Evolutionary conservation across 257 asterid species (phyloP).

Genomic region (Solanum stenotomum): DNA sequence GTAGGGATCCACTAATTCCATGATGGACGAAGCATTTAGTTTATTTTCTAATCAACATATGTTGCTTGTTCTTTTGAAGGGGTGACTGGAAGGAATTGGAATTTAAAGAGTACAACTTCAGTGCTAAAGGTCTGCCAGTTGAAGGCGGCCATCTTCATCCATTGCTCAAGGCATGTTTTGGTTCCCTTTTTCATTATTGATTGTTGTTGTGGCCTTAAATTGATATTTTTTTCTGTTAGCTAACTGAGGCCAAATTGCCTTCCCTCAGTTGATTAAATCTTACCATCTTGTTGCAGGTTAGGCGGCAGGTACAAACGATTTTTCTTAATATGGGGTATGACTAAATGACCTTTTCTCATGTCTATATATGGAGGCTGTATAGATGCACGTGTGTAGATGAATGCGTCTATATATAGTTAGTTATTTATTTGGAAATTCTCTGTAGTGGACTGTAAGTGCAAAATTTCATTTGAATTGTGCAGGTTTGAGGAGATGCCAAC

Average conservation of each 20-base stretch:
- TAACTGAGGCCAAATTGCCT: background rate
- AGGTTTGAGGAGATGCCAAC: constrained; percentile 99
- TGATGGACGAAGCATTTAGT: background rate
- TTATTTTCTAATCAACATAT: background rate
- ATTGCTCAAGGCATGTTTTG: constrained; percentile 63
- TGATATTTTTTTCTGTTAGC: background rate
- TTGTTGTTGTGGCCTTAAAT: background rate
- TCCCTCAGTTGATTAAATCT: background rate
- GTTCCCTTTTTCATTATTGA: background rate
- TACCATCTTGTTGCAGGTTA: constrained; percentile 48
- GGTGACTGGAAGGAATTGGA: constrained; percentile 93
- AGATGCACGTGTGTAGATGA: background rate
- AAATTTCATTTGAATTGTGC: constrained; percentile 14
- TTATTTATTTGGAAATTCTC: background rate
- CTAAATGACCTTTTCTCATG: background rate
- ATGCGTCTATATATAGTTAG: background rate
- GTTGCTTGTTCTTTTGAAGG: constrained; percentile 30
- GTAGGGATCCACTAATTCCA: background rate
- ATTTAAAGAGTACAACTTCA: constrained; percentile 91
- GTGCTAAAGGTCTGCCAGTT: constrained; percentile 89
- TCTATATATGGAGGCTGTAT: background rate
- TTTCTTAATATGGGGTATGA: constrained; percentile 91
- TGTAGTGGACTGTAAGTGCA: background rate
- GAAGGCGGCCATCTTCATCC: constrained; percentile 98
- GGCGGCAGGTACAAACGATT: constrained; percentile 77